phyloP scores from a whole-genome alignment of 2,329 filamentous ascomycete genomes.

The Truncatella angustata region DNA sequence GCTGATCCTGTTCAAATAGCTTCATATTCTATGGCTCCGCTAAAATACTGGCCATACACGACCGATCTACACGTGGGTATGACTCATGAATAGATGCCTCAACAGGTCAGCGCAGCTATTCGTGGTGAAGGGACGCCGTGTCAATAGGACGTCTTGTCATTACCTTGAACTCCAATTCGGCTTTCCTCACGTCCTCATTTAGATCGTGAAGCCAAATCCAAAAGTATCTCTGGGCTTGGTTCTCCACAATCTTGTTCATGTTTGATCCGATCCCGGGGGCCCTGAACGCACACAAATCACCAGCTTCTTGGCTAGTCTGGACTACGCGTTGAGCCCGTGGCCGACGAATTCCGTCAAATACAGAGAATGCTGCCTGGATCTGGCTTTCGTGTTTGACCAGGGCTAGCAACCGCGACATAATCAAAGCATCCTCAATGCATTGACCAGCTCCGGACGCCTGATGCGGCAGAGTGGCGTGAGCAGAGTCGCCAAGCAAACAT shows the following conservation, averaged over 20 bases:
- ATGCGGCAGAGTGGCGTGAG: conserved; percentile 22
- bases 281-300: conserved; percentile 24
- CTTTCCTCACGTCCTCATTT: conserved; percentile 20
- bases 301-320: conserved; percentile 26
- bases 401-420: conserved; percentile 20
- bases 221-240: conserved; percentile 24
- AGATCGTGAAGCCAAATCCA: conserved; percentile 32
- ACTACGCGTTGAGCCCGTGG: conserved; percentile 29
- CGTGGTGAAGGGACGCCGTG: no score
- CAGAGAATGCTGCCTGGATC: conserved; percentile 20
- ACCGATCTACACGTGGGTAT: no score
- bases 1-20: no score
- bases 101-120: not conserved
- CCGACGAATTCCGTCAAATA: conserved; percentile 27
- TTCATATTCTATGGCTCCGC: not conserved
- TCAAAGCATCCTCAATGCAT: conserved; percentile 22
- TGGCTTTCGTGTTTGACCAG: conserved; percentile 16
- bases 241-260: conserved; percentile 27
- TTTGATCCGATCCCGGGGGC: conserved; percentile 21
- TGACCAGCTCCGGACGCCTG: conserved; percentile 25
- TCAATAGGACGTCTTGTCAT: not conserved
- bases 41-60: no score
- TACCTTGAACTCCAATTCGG: conserved; percentile 17
- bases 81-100: not conserved
- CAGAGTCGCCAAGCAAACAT: conserved; percentile 23